Evolutionary conservation across 805 yeast genomes (phyloP).

Genomic region (Saturnispora serradocipensis): DNA sequence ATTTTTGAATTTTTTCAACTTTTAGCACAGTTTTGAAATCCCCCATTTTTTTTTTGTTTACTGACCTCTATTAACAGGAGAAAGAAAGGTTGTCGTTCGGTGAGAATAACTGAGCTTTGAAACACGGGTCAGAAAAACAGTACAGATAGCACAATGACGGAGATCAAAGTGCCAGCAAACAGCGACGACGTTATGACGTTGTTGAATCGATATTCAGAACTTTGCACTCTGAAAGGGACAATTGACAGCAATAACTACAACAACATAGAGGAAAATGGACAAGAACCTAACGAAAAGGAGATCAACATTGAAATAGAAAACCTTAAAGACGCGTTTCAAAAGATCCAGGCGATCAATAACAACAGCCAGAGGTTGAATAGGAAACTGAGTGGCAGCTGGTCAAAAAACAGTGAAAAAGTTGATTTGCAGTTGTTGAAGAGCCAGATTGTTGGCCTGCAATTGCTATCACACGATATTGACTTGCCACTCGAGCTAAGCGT

Average conservation of each 20-base stretch:
- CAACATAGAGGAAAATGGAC: not conserved
- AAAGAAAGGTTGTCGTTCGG: not conserved
- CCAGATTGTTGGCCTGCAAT: slow-evolving; percentile 56
- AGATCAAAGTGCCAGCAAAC: not conserved
- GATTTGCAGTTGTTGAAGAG: slow-evolving; percentile 41
- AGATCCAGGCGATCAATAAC: slow-evolving; percentile 3
- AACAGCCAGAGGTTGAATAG: slow-evolving; percentile 6
- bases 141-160: not conserved
- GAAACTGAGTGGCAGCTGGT: slow-evolving; percentile 24
- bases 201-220: not conserved
- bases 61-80: not conserved
- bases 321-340: slow-evolving; percentile 1
- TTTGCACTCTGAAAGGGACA: not conserved
- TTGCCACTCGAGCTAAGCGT: slow-evolving; percentile 45
- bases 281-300: not conserved
- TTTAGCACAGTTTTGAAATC: not conserved
- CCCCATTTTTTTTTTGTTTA: not conserved
- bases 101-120: not conserved
- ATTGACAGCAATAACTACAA: not conserved
- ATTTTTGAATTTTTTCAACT: not conserved
- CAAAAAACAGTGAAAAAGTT: slow-evolving; percentile 24
- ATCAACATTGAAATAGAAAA: not conserved
- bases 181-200: not conserved
- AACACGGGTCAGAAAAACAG: not conserved
- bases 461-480: slow-evolving; percentile 56